These are phyloP conservation scores for Basidioascus undulatus DNA, from an alignment of 768 basidiomycete species.

Conservation along the genomic window DNA sequence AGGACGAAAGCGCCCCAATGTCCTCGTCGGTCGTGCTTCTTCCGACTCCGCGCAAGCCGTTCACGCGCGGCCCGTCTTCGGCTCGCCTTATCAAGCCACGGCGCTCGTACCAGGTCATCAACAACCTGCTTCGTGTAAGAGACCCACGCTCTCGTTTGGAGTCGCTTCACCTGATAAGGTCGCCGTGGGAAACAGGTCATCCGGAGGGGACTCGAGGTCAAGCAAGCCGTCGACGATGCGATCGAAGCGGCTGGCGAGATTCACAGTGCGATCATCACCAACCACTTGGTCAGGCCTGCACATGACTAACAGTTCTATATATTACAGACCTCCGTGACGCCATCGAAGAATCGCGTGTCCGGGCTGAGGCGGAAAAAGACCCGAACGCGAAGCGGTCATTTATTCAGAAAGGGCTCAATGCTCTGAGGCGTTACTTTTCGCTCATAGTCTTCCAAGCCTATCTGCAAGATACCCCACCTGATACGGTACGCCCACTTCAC, in stretches of 20 bases:
- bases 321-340: slow-evolving; percentile 68
- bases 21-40: not conserved
- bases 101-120: slow-evolving; percentile 64
- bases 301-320: slow-evolving; percentile 10
- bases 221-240: slow-evolving; percentile 54
- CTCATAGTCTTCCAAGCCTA: slow-evolving; percentile 78
- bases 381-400: slow-evolving; percentile 39
- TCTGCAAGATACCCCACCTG: slow-evolving; percentile 52
- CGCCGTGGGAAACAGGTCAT: slow-evolving; percentile 65
- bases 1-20: slow-evolving; percentile 2
- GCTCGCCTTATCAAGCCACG: slow-evolving; percentile 16
- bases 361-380: slow-evolving; percentile 52
- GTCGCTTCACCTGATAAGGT: not conserved
- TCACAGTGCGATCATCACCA: not conserved
- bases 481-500: slow-evolving; percentile 49
- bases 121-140: slow-evolving; percentile 27
- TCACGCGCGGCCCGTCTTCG: not conserved
- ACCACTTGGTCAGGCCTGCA: not conserved
- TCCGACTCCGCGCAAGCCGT: not conserved
- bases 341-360: slow-evolving; percentile 57
- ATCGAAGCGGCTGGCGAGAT: slow-evolving; percentile 4
- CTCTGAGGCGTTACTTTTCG: slow-evolving; percentile 61
- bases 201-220: slow-evolving; percentile 63
- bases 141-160: slow-evolving; percentile 2
- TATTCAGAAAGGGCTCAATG: slow-evolving; percentile 54